Percentiles rank a stretch among this genome's conserved stretches.
Evolutionary conservation across 495 filamentous ascomycete species (phyloP).

Genomic region (Tuber microsphaerosporum): DNA sequence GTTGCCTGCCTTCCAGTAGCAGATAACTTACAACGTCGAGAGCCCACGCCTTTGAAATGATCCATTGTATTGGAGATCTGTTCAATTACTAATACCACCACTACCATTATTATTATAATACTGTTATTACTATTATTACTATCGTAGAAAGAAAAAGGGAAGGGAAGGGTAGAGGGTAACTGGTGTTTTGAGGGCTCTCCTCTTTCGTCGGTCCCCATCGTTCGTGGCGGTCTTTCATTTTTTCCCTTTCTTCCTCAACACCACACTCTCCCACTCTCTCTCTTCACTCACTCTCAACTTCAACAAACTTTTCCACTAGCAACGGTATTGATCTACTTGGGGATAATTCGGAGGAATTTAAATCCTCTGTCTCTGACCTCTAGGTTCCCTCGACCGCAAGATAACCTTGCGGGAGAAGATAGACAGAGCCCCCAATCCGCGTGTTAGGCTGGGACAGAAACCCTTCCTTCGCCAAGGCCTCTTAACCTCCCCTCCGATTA

Average conservation of each 20-base stretch:
- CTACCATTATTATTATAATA: not conserved
- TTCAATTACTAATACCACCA: not conserved
- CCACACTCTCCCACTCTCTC: not conserved
- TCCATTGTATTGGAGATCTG: not conserved
- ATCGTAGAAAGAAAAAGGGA: not conserved
- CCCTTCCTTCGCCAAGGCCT: not conserved
- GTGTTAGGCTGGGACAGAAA: conserved; percentile 1
- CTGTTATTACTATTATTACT: not conserved
- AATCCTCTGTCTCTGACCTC: not conserved
- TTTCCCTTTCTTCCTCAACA: not conserved
- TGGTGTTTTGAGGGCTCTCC: not conserved
- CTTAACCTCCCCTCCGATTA: not conserved
- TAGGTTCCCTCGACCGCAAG: not conserved
- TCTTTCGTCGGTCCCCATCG: not conserved
- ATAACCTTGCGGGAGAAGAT: not conserved
- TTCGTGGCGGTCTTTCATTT: not conserved
- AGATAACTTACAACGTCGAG: not conserved
- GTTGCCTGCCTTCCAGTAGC: not conserved
- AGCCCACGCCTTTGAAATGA: not conserved
- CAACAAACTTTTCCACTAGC: not conserved
- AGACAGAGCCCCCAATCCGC: not conserved
- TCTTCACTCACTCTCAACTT: not conserved
- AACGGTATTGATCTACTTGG: not conserved
- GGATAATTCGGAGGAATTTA: not conserved
- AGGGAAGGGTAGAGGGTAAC: not conserved